These are phyloP conservation scores for Talaromyces pinophilus DNA, from an alignment of 2,329 filamentous ascomycete genomes.

Conservation along the genomic window DNA sequence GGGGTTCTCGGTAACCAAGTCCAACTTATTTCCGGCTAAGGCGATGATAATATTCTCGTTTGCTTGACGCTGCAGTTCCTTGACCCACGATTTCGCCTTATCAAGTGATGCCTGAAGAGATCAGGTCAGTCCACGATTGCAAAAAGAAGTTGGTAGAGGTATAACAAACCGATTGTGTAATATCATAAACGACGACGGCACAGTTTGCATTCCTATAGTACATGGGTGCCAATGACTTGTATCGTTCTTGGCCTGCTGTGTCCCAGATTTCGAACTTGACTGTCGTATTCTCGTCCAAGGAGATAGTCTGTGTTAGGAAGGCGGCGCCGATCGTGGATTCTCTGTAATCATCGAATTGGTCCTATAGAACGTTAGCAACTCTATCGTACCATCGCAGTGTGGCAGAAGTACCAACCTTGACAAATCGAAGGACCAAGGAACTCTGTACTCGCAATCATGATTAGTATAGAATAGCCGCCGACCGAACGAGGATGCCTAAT, in stretches of 20 bases:
- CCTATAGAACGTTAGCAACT: constrained; percentile 56
- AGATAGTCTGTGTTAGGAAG: constrained; percentile 98
- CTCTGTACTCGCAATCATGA: constrained; percentile 58
- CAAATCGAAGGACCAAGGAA: constrained; percentile 95
- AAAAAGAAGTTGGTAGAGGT: neutral
- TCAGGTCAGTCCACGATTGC: constrained; percentile 24
- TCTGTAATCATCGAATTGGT: constrained; percentile 98
- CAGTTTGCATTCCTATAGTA: constrained; percentile 99
- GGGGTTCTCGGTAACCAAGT: constrained; percentile 89
- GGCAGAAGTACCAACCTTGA: constrained; percentile 69
- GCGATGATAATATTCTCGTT: constrained; percentile 99
- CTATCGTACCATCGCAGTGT: neutral
- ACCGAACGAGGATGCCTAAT: constrained; percentile 11
- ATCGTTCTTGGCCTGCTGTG: constrained; percentile 96
- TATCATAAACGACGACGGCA: constrained; percentile 98
- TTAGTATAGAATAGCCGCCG: constrained; percentile 14
- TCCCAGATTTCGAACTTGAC: constrained; percentile 99
- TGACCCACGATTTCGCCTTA: constrained; percentile 99
- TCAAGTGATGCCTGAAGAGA: constrained; percentile 81
- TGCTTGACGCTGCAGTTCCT: constrained; percentile 96
- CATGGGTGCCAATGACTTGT: constrained; percentile 98
- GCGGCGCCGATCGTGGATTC: constrained; percentile 98
- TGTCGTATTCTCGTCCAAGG: constrained; percentile 94
- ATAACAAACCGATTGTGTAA: constrained; percentile 87
- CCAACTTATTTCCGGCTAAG: constrained; percentile 94